Evolutionary conservation across 169 alveolate species (phyloP), one percentile per base, ranked within the genome.

Genomic region (Plasmodium yoelii): DNA sequence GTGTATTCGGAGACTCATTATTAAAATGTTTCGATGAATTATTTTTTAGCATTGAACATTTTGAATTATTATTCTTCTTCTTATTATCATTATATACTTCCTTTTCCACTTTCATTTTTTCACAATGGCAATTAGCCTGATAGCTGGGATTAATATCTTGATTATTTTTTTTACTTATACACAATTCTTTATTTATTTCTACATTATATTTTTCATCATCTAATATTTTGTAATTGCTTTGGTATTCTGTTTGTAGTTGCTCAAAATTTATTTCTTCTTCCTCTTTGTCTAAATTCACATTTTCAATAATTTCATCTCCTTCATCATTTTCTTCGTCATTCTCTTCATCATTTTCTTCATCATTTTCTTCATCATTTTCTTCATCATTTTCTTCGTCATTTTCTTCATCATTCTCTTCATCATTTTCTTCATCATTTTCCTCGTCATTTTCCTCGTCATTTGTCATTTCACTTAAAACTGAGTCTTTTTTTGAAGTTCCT

Each of bases 161-260:
- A 13, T 24, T n/a, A 24, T 42, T 10, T 18, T 63, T 26, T 15
- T 60, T 10, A 19, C 49, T 26, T 22, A 34, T 7, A 12, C 49
- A 72, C 46, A 55, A 19, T 72, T 72, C 70, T 72, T 56, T 24
- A 10, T 56, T 34, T 72, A 15, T 55, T 19, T 72, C 61, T 1
- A 3, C 42, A 34, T 34, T 34, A 34, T 56, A 15, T 56, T 72
- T 22, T 34, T 28, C 56, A 26, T 26, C 42, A 19, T 51, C 67
- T 24, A 28, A 9, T 5, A n/a, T 56, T 26, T 22, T 59, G 26
- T 70, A 13, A 34, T 47, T 34, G 15, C 42, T 34, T 34, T 34
- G 42, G 4, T 34, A 34, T 34, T 34, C 7, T 34, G 42, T 34
- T 34, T 34, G 42, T 34, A 34, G 42, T 34, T 34, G 6, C 5